phyloP scores from a whole-genome alignment of 2,329 filamentous ascomycete species.

The Tolypocladium tropicale region DNA sequence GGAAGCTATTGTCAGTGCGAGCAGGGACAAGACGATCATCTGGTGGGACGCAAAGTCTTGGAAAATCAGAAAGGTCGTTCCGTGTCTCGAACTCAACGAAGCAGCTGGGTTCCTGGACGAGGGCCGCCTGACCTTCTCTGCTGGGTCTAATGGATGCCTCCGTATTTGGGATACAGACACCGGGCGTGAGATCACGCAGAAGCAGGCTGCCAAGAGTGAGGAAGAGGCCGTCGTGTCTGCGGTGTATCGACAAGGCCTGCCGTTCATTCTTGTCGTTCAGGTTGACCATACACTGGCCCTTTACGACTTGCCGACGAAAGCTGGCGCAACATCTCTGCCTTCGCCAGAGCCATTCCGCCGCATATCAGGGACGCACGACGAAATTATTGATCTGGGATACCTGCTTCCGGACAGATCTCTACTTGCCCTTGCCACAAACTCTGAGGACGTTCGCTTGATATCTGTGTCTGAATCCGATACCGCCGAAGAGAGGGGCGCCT shows the following conservation, averaged over 20 bases:
- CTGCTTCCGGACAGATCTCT: slow-evolving; percentile 70
- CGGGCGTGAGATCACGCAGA: slow-evolving; percentile 68
- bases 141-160: slow-evolving; percentile 71
- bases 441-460: slow-evolving; percentile 83
- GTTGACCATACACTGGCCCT: slow-evolving; percentile 81
- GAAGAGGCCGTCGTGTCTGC: slow-evolving; percentile 61
- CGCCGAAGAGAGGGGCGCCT: slow-evolving; percentile 9
- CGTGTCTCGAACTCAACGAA: slow-evolving; percentile 78
- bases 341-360: slow-evolving; percentile 51
- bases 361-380: slow-evolving; percentile 93
- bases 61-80: slow-evolving; percentile 72
- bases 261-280: slow-evolving; percentile 72
- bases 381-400: slow-evolving; percentile 91
- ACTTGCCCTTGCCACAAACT: slow-evolving; percentile 87
- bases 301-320: slow-evolving; percentile 42
- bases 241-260: slow-evolving; percentile 52
- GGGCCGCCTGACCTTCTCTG: slow-evolving; percentile 68
- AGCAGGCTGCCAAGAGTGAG: slow-evolving; percentile 53
- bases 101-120: slow-evolving; percentile 67
- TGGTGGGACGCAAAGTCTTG: slow-evolving; percentile 83
- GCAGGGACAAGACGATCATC: slow-evolving; percentile 88
- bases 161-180: slow-evolving; percentile 74
- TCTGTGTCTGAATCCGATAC: slow-evolving; percentile 45
- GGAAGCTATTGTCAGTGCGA: slow-evolving; percentile 69
- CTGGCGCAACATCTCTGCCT: slow-evolving; percentile 21